These are phyloP conservation scores for Alternaria infectoria DNA, from an alignment of 2,329 filamentous ascomycete genomes.

Conservation along the genomic window DNA sequence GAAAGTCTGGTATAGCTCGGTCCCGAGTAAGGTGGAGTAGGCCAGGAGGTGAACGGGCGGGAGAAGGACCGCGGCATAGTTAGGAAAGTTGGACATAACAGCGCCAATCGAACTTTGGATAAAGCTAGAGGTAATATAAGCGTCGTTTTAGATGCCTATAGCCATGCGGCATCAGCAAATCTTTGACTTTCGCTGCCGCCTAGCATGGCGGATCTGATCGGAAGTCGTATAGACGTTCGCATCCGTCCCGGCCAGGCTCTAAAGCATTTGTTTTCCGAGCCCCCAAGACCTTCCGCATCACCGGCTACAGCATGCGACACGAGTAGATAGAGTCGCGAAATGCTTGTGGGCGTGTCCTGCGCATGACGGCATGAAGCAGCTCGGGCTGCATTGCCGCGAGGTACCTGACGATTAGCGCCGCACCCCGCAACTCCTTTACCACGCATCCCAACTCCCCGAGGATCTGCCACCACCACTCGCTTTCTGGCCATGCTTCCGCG, in stretches of 20 bases:
- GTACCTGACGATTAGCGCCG: constrained; percentile 12
- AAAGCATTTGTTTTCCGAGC: neutral
- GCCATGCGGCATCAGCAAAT: neutral
- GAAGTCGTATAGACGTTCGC: neutral
- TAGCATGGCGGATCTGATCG: neutral
- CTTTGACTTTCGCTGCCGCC: constrained; percentile 9
- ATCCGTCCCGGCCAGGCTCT: neutral
- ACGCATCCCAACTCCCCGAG: neutral
- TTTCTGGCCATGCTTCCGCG: constrained; percentile 1
- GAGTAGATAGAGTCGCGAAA: neutral
- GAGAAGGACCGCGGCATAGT: constrained; percentile 7
- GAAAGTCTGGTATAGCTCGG: constrained; percentile 51
- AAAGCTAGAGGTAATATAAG: fast-evolving
- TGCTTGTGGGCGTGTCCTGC: neutral
- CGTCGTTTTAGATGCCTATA: fast-evolving
- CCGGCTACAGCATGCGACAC: neutral
- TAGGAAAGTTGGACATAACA: neutral
- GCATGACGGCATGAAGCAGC: neutral
- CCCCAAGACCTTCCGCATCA: neutral
- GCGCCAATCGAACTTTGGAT: neutral
- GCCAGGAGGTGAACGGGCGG: constrained; percentile 47
- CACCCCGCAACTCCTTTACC: constrained; percentile 14
- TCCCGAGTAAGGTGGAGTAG: constrained; percentile 50
- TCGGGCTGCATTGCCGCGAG: constrained; percentile 25
- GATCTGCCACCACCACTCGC: neutral